Evolutionary conservation across 306 rosid species (phyloP).

Genomic region (Castanea mollissima): DNA sequence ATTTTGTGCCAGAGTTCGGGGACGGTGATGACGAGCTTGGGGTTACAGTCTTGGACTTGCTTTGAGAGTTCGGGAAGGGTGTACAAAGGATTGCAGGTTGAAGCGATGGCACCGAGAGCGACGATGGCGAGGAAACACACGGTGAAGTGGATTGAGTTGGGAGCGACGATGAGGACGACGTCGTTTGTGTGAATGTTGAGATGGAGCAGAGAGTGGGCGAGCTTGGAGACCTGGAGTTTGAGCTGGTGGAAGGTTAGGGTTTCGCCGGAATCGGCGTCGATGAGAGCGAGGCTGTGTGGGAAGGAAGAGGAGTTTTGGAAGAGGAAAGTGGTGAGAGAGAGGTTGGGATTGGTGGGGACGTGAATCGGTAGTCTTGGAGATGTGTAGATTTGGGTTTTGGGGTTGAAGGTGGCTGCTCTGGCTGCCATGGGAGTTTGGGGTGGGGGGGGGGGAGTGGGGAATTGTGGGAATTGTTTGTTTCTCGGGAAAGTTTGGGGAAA

Average conservation of each 20-base stretch:
- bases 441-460: neutral
- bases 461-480: neutral
- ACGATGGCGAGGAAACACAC: conserved; percentile 26
- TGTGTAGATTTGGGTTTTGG: neutral
- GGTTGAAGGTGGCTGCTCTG: neutral
- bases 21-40: conserved; percentile 34
- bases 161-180: conserved; percentile 32
- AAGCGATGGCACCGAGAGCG: conserved; percentile 29
- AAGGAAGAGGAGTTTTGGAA: conserved; percentile 31
- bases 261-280: conserved; percentile 29
- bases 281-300: conserved; percentile 30
- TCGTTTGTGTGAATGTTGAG: conserved; percentile 27
- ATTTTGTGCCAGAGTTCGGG: conserved; percentile 27
- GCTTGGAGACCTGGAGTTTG: conserved; percentile 24
- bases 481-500: neutral
- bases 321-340: conserved; percentile 53
- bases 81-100: conserved; percentile 31
- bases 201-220: conserved; percentile 19
- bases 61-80: conserved; percentile 31
- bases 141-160: conserved; percentile 18
- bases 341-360: conserved; percentile 37
- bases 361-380: conserved; percentile 42
- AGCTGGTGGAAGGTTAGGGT: conserved; percentile 41
- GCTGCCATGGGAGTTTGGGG: neutral
- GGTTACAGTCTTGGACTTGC: conserved; percentile 41